Evolutionary conservation across 1,284 basidiomycete species (phyloP), one percentile per base, ranked within the genome.

Genomic region (Malassezia globosa): DNA sequence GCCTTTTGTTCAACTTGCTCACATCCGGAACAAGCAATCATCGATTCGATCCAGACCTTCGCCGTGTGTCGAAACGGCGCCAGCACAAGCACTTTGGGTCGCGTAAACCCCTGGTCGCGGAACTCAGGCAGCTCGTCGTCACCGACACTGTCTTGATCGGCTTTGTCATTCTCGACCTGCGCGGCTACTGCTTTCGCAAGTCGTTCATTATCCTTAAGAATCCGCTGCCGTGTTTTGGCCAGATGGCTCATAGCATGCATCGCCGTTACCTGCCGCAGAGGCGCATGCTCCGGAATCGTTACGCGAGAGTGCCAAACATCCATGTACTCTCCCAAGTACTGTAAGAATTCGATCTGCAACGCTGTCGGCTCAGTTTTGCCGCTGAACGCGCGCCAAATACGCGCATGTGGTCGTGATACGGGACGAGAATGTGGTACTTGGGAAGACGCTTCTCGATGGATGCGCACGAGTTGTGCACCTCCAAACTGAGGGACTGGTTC

Each of bases 71-170:
- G 87, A 75, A 95, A 87, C 0, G 94, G 94, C 2, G 88, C 78
- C 41, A 97, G 80, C 50, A 97, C 75, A 43, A 97, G 83, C 10
- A 94, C 78, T 34, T 92, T 92, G 18, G 94, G 92, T 7, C 94
- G 83, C 1, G 90, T 95, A 74, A 96, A 97, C 19, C 92, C 90
- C 77, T 96, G 92, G 70, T 97, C 92, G 72, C 87, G 62, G 21
- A 66, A 47, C n/a, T 63, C 60, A 13, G 54, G 43, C 29, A 53
- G 22, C 46, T 48, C 42, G 35, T 61, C 43, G 21, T 58, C 53
- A n/a, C n/a, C n/a, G n/a, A n/a, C n/a, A n/a, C n/a, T n/a, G n/a
- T n/a, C n/a, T 19, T 48, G 43, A 37, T 64, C 47, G 18, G 56
- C 54, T 44, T 43, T 42, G 34, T 61, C 42, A 25, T 56, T 48